These are phyloP conservation scores for Dipodascus geniculatus DNA, from an alignment of 805 yeast genomes.

Conservation along the genomic window DNA sequence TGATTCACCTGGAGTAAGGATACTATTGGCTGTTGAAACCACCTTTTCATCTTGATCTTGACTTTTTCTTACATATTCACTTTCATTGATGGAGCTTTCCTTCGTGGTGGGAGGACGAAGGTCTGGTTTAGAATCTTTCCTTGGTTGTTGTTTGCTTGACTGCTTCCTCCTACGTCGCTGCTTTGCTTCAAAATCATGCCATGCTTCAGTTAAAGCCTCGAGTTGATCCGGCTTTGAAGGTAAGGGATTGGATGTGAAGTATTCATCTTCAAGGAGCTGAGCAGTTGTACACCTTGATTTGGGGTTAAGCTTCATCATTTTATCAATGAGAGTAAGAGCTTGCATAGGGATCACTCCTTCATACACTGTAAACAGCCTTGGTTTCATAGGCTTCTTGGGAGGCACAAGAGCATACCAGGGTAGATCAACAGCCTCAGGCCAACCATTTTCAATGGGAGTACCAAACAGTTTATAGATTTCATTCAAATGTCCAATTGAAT, in stretches of 20 bases:
- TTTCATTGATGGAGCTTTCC: not conserved
- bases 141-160: not conserved
- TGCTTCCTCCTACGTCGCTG: conserved; percentile 45
- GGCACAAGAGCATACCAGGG: conserved; percentile 90
- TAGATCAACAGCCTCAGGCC: conserved; percentile 69
- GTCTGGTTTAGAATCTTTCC: not conserved
- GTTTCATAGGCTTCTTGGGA: conserved; percentile 33
- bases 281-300: conserved; percentile 50
- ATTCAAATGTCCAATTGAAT: conserved; percentile 74
- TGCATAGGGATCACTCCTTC: conserved; percentile 33
- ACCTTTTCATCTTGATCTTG: not conserved
- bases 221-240: conserved; percentile 49
- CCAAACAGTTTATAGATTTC: conserved; percentile 80
- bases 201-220: conserved; percentile 43
- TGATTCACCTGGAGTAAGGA: not conserved
- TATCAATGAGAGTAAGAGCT: conserved; percentile 48
- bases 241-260: conserved; percentile 58
- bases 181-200: conserved; percentile 96
- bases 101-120: not conserved
- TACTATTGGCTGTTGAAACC: not conserved
- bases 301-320: conserved; percentile 62
- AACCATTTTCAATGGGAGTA: conserved; percentile 55
- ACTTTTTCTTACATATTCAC: not conserved
- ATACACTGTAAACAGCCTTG: conserved; percentile 33
- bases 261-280: conserved; percentile 57